phyloP scores from a whole-genome alignment of 1,284 basidiomycete species.

The Apiotrichum sp. region DNA sequence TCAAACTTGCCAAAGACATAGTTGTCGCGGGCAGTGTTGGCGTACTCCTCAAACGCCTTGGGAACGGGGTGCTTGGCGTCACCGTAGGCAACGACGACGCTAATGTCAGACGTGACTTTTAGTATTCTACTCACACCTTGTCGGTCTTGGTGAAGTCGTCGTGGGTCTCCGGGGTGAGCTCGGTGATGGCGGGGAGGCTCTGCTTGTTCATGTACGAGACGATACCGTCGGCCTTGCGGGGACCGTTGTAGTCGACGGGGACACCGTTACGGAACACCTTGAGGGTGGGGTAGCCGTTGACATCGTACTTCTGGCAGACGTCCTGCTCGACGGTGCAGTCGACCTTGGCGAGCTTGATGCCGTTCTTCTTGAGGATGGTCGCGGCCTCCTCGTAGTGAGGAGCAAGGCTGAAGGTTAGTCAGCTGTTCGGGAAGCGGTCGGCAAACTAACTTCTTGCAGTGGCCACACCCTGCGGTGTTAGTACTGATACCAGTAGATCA shows the following conservation, averaged over 20 bases:
- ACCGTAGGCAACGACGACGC: conserved; percentile 79
- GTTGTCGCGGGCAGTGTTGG: conserved; percentile 82
- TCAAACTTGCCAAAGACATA: conserved; percentile 85
- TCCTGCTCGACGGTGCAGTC: conserved; percentile 88
- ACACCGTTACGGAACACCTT: conserved; percentile 89
- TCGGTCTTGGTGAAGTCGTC: conserved; percentile 83
- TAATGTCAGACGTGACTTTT: conserved; percentile 12
- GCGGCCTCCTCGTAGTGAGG: conserved; percentile 96
- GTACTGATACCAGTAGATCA: neutral
- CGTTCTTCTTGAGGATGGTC: conserved; percentile 78
- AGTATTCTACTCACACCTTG: conserved; percentile 56
- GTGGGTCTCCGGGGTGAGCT: conserved; percentile 67
- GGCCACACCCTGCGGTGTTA: conserved; percentile 40
- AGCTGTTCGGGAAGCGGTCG: neutral
- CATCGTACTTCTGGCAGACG: conserved; percentile 73
- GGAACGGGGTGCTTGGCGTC: conserved; percentile 61
- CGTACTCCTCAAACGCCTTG: conserved; percentile 67
- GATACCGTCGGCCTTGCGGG: conserved; percentile 93
- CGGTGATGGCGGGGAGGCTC: conserved; percentile 86
- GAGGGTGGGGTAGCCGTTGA: conserved; percentile 61
- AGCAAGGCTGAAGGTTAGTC: conserved; percentile 53
- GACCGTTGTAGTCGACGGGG: conserved; percentile 71
- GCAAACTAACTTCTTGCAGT: conserved; percentile 37
- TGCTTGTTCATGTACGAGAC: conserved; percentile 98
- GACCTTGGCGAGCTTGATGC: conserved; percentile 90